Evolutionary conservation across 495 filamentous ascomycete species (phyloP).

Genomic region (Hamigera avellanea): DNA sequence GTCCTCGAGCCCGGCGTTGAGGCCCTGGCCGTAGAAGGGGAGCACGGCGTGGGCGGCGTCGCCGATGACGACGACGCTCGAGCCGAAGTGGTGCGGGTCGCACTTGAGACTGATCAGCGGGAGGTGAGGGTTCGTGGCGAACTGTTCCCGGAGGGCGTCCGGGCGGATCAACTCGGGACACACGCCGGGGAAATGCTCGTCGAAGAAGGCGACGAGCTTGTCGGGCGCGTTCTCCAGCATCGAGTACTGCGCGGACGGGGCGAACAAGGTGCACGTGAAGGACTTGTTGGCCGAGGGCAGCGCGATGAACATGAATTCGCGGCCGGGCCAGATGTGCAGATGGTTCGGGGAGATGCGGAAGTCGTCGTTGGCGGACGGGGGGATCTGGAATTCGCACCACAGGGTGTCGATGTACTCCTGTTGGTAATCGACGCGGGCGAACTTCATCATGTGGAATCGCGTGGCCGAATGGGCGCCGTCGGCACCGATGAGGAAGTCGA

Average conservation of each 20-base stretch:
- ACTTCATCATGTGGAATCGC: conserved; percentile 92
- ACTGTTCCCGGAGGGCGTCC: conserved; percentile 55
- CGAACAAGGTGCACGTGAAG: conserved; percentile 93
- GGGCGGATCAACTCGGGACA: conserved; percentile 64
- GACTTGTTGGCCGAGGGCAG: conserved; percentile 79
- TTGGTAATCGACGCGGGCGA: conserved; percentile 71
- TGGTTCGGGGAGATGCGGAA: conserved; percentile 83
- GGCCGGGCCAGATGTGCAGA: conserved; percentile 94
- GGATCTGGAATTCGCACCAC: conserved; percentile 93
- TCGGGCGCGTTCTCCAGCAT: conserved; percentile 44
- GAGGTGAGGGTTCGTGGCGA: conserved; percentile 70
- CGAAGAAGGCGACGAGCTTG: conserved; percentile 59
- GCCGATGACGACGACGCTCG: conserved; percentile 75
- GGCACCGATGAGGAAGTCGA: conserved; percentile 90
- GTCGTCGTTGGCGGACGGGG: conserved; percentile 38
- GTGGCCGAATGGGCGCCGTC: conserved; percentile 90
- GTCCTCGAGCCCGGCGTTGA: conserved; percentile 81
- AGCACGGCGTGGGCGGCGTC: conserved; percentile 98
- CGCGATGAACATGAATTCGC: conserved; percentile 94
- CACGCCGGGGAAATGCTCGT: conserved; percentile 75
- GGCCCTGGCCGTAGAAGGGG: conserved; percentile 85
- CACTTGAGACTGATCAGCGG: conserved; percentile 91
- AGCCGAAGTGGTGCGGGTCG: conserved; percentile 67
- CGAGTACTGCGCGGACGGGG: conserved; percentile 43
- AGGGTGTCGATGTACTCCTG: conserved; percentile 95